Base-by-base conservation (phyloP, 768 basidiomycete genomes). In the Tricholoma matsutake region DNA sequence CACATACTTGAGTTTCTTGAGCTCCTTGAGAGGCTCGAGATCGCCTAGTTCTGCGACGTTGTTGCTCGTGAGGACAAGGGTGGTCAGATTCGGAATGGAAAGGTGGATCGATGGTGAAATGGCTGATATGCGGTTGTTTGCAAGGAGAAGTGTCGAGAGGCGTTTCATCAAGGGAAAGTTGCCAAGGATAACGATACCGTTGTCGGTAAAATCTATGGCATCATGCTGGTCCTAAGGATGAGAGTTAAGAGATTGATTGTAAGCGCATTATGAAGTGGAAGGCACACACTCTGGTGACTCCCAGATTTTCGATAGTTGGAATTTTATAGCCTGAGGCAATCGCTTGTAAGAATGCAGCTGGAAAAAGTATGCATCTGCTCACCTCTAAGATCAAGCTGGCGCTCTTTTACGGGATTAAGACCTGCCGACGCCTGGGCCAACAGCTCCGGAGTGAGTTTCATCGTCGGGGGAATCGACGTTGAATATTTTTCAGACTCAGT, bases 401-500 rank as follows among this genome's bases (percentile, higher is more conserved):
- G 86, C 73, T 96, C 93, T 75, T 91, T 94, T 41, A 92, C 72
- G 37, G 93, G 86, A 69, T 93, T 94, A 62, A 94, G 79, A 61
- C 84, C 81, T 35, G 93, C 92, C 55, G 83, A 75, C 49, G 87
- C 89, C 73, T 91, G 86, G n/a, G 86, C 88, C 67, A 96, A 82
- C 66, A 96, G 86, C 84, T 96, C 94, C 64, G 94, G 92, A 54
- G 94, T 94, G 80, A 96, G 90, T 84, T 95, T 96, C 86, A 94
- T 90, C 68, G 79, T 81, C 70, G 74, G 68, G 63, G 68, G 58
- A 58, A 65, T 68, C 63, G 58, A 59, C 61, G 71, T 68, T 68
- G 68, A 63, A 67, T 58, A 56, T 58, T 57, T 41, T 75, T 75
- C 73, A 77, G 77, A 78, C 75, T 78, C 76, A 74, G 71, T 74